Base-by-base conservation (phyloP, 495 filamentous ascomycete genomes). In the Wilcoxina mikolae region DNA sequence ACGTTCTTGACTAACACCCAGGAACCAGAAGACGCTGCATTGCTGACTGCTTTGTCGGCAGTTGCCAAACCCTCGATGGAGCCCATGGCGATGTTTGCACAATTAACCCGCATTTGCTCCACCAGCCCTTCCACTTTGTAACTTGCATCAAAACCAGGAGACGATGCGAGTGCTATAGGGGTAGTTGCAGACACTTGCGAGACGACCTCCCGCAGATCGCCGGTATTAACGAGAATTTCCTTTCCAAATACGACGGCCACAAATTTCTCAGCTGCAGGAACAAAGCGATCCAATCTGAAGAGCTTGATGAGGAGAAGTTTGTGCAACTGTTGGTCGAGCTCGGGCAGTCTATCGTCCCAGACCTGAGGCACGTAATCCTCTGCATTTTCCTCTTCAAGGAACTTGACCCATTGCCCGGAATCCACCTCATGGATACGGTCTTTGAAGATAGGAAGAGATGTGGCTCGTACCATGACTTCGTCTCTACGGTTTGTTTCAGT, bases 1-100 rank as follows among this genome's bases (percentile, higher is more conserved):
- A 99, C 91, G 73, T 99, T 99, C 79, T 99, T 99, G 73, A 99
- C 78, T 3, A 96, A 75, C 18, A 99, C 93, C 91, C 91, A 99
- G 28, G 81, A 88, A 55, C 91, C 91, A 2, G 83, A 83, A 49
- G 89, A 84, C 4, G 93, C 90, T 15, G 91, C 91, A 65, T 87
- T 89, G 73, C 77, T 83, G 65, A 99, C 86, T 22, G 91, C 91
- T 68, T 94, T 93, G 71, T 96, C 93, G 27, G 91, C 91, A 53
- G 80, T 90, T 56, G 87, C 80, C 12, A 89, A 72, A 65, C 87
- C 85, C 72, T 99, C 91, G 59, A 87, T 91, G 17, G 91, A 96
- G 60, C 91, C 91, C 91, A 99, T 99, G 60, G 91, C 91, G 66
- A 96, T 95, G 68, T 94, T 95, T 31, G 87, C 87, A 72, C 91